phyloP scores from a whole-genome alignment of 352 stramenopile species.

The Globisporangium paddicum region DNA sequence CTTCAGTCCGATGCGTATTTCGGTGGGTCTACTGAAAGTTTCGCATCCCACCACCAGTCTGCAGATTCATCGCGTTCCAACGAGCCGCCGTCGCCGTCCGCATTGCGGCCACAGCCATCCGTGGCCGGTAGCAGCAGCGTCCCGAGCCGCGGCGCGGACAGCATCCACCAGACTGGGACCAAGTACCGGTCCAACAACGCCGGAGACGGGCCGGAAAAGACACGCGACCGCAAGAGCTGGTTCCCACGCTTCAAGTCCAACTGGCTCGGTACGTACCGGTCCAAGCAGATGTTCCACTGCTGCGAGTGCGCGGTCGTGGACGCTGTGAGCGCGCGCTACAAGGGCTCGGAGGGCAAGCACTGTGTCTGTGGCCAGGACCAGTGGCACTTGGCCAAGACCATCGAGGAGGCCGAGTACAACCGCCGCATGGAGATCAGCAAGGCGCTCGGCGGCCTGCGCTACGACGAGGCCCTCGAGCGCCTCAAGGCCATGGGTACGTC shows the following conservation, averaged over 20 bases:
- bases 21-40: not conserved
- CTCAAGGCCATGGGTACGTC: constrained; percentile 56
- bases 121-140: not conserved
- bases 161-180: constrained; percentile 53
- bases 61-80: not conserved
- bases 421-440: constrained; percentile 83
- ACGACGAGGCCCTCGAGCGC: constrained; percentile 69
- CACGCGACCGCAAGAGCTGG: constrained; percentile 81
- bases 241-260: constrained; percentile 88
- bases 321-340: constrained; percentile 48
- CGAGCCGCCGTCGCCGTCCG: not conserved
- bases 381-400: constrained; percentile 78
- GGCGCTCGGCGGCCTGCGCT: constrained; percentile 71
- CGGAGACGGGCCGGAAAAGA: constrained; percentile 80
- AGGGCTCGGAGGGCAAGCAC: constrained; percentile 77
- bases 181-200: constrained; percentile 71
- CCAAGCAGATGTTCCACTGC: constrained; percentile 84
- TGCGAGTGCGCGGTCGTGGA: constrained; percentile 73
- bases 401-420: constrained; percentile 83
- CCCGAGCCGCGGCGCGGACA: constrained; percentile 14
- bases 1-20: not conserved
- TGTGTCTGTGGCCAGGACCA: constrained; percentile 76
- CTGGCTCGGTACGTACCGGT: constrained; percentile 81
- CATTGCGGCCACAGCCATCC: not conserved
- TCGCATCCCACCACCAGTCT: not conserved